Base-by-base conservation (phyloP, 441 rosid genomes). In the Euphorbia schlechtendalii region DNA sequence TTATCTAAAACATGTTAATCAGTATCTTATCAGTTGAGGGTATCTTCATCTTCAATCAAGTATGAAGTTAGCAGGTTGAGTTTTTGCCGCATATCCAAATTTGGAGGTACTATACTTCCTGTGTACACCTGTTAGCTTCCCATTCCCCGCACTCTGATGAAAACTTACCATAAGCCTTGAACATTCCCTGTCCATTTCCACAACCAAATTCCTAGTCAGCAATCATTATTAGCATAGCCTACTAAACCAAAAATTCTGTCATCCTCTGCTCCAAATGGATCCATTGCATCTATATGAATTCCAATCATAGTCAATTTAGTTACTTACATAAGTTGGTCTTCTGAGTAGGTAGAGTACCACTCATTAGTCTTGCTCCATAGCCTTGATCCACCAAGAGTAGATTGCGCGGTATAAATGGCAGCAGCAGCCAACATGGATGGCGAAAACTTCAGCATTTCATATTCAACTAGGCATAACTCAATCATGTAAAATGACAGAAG, bases 341-440 rank as follows among this genome's bases (percentile, higher is more conserved):
- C 93, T 9, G 77, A 70, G 83, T 89, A 90, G 67, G 69, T 79
- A 55, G 87, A 76, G 79, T 90, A 80, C 76, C 81, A 82, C 73
- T 94, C 79, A 36, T 83, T 79, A 56, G 94, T 86, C 65, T 71
- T 86, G 69, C 69, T 91, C 98, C 99, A 94, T 3, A 76, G 78
- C 65, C 72, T 89, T 64, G 67, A 71, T 55, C 90, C 83, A 5
- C 70, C 64, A 27, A 85, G 69, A 41, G 87, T 77, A 59, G 92
- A 81, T 66, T 73, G 89, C 49, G 99, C 97, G 3, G 97, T 84
- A 69, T 89, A 90, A 54, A 93, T 71, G 48, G 99, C 90, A 0
- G 96, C 81, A 4, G 97, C 99, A 15, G 97, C 96, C 74, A 93
- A 66, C 71, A 81, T 57, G 46, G 99, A 93, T n/a, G 96, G 96